Conservation (phyloP, 1,284 basidiomycete species). For the Exobasidium cylindrosporum region DNA sequence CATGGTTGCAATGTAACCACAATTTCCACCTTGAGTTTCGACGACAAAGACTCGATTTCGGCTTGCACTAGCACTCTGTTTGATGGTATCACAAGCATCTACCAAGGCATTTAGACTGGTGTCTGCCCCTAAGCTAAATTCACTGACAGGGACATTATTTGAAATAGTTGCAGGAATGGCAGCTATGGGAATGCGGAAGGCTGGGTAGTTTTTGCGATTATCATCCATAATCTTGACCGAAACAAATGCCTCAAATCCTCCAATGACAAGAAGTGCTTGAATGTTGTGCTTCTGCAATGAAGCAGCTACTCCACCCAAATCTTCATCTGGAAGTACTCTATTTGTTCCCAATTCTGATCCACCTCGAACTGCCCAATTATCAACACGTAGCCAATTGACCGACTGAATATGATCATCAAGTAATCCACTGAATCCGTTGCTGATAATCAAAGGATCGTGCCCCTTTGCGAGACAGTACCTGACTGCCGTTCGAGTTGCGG, state of each 20-base stretch:
- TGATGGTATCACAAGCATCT: conserved; percentile 94
- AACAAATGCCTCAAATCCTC: conserved; percentile 92
- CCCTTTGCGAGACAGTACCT: conserved; percentile 90
- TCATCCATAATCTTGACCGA: conserved; percentile 75
- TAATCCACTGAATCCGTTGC: conserved; percentile 92
- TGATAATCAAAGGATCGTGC: conserved; percentile 82
- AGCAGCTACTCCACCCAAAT: conserved; percentile 75
- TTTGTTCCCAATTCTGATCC: conserved; percentile 99
- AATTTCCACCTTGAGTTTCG: conserved; percentile 94
- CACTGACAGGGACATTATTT: conserved; percentile 96
- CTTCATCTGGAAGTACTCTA: conserved; percentile 76
- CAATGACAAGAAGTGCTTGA: conserved; percentile 81
- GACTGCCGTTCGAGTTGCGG: conserved; percentile 87
- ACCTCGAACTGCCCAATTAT: conserved; percentile 91
- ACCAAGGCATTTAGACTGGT: conserved; percentile 96
- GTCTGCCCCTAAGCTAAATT: conserved; percentile 90
- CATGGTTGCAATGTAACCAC: conserved; percentile 91
- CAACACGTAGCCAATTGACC: conserved; percentile 93
- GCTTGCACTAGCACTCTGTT: conserved; percentile 93
- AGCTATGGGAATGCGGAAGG: conserved; percentile 66
- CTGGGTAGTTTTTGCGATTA: conserved; percentile 76
- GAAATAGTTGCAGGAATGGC: conserved; percentile 74
- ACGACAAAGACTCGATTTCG: conserved; percentile 95
- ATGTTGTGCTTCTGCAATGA: conserved; percentile 84
- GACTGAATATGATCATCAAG: conserved; percentile 82